Evolutionary conservation across 2,329 filamentous ascomycete genomes (phyloP).

Genomic region (Penicillium sp.): DNA sequence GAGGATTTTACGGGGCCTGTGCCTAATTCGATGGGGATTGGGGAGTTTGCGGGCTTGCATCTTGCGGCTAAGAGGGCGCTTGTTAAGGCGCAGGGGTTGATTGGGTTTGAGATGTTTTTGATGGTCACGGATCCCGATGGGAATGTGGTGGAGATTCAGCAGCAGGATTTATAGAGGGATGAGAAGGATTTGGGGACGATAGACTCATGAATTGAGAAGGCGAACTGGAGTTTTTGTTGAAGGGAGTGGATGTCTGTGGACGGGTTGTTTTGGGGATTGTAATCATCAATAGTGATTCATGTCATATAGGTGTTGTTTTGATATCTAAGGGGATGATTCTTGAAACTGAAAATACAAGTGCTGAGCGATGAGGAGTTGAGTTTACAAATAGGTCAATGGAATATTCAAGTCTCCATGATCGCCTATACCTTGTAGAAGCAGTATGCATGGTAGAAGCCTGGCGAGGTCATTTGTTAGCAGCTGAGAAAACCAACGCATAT

Average conservation of each 20-base stretch:
- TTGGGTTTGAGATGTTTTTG: conserved; percentile 11
- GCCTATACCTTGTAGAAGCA: conserved; percentile 90
- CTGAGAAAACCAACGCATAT: not conserved
- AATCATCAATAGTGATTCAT: not conserved
- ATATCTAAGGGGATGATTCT: not conserved
- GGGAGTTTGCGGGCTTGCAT: conserved; percentile 8
- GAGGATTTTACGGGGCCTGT: conserved; percentile 5
- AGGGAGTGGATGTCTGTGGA: too few species aligned
- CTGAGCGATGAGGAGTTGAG: not conserved
- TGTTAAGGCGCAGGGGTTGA: conserved; percentile 6
- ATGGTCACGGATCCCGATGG: conserved; percentile 12
- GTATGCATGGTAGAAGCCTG: conserved; percentile 83
- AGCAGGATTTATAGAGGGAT: not conserved
- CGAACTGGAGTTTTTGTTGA: not conserved
- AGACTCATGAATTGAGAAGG: not conserved
- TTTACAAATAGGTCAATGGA: not conserved
- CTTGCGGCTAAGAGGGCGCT: conserved; percentile 9
- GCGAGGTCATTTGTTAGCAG: conserved; percentile 16
- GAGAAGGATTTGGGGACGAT: not conserved
- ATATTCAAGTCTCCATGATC: not conserved
- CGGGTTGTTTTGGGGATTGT: too few species aligned
- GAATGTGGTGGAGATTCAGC: conserved; percentile 1
- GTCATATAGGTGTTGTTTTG: not conserved
- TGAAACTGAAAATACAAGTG: not conserved
- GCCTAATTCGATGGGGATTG: conserved; percentile 10